phyloP scores from a whole-genome alignment of 2,329 filamentous ascomycete genomes.

The Monilinia laxa region DNA sequence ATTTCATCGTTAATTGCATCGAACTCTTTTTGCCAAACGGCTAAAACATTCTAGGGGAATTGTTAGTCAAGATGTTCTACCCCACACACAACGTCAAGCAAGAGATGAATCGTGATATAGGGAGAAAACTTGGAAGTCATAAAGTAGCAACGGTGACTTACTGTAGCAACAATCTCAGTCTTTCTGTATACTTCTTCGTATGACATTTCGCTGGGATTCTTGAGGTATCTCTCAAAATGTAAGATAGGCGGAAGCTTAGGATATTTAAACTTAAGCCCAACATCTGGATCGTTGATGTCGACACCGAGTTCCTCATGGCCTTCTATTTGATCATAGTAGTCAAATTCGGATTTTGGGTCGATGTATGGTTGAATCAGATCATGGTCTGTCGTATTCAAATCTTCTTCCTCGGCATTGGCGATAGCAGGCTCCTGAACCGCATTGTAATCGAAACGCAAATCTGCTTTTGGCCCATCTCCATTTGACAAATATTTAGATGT shows the following conservation, averaged over 20 bases:
- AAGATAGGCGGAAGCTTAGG: slow-evolving; percentile 33
- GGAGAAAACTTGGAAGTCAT: neutral
- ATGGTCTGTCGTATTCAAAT: slow-evolving; percentile 1
- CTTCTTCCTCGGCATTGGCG: slow-evolving; percentile 20
- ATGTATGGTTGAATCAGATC: slow-evolving; percentile 28
- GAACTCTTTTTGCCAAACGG: slow-evolving; percentile 35
- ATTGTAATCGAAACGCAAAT: slow-evolving; percentile 22
- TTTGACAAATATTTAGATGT: slow-evolving; percentile 19
- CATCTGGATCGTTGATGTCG: slow-evolving; percentile 20
- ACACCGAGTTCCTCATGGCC: slow-evolving; percentile 24
- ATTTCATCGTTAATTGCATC: slow-evolving; percentile 34
- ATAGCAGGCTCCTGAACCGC: slow-evolving; percentile 23
- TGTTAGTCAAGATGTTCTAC: neutral
- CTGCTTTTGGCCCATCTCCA: slow-evolving; percentile 21
- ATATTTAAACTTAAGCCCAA: slow-evolving; percentile 27
- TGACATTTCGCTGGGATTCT: slow-evolving; percentile 31
- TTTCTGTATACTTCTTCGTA: slow-evolving; percentile 36
- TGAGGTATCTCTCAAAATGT: slow-evolving; percentile 35
- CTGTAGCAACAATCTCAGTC: slow-evolving; percentile 26
- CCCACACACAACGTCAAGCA: neutral
- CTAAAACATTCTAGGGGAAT: slow-evolving; percentile 26
- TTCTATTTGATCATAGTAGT: slow-evolving; percentile 34
- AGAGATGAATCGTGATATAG: neutral
- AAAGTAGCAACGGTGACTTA: slow-evolving; percentile 3
- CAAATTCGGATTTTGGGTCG: slow-evolving; percentile 28